phyloP scores from a whole-genome alignment of 225 moss, liverwort and hornwort genomes.

The Lunularia cruciata region DNA sequence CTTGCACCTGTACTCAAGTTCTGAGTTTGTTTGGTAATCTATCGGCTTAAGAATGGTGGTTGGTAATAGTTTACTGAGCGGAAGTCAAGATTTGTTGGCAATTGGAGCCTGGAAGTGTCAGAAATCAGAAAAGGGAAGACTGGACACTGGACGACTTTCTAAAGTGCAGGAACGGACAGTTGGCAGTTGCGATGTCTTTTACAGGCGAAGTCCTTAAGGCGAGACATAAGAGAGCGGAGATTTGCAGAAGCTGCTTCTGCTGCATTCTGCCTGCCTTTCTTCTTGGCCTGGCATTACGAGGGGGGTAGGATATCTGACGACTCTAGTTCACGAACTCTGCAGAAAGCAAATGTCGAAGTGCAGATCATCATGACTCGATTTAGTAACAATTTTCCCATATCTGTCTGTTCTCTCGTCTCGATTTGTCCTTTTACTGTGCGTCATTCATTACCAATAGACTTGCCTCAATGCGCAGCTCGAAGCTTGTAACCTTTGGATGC shows the following conservation, averaged over 20 bases:
- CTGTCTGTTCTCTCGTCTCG: neutral
- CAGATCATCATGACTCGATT: neutral
- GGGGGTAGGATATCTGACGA: neutral
- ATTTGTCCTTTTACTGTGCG: neutral
- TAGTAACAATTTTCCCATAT: neutral
- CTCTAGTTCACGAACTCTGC: neutral
- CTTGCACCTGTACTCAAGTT: too few species aligned
- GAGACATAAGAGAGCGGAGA: neutral
- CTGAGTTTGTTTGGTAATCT: too few species aligned
- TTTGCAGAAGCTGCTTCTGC: neutral
- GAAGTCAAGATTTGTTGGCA: neutral
- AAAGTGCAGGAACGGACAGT: neutral
- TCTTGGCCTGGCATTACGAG: neutral
- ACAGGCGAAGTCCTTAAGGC: neutral
- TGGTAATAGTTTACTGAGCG: neutral
- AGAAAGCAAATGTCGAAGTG: neutral
- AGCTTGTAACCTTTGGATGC: neutral
- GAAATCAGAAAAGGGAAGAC: neutral
- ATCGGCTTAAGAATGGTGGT: too few species aligned
- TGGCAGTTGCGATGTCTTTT: neutral
- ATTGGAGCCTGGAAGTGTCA: neutral
- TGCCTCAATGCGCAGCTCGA: neutral
- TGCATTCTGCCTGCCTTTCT: neutral
- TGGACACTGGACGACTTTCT: neutral
- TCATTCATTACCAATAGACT: too few species aligned